Evolutionary conservation across 1,139 yeast species (phyloP), one percentile per base, ranked within the genome.

Genomic region (Candida sp.): DNA sequence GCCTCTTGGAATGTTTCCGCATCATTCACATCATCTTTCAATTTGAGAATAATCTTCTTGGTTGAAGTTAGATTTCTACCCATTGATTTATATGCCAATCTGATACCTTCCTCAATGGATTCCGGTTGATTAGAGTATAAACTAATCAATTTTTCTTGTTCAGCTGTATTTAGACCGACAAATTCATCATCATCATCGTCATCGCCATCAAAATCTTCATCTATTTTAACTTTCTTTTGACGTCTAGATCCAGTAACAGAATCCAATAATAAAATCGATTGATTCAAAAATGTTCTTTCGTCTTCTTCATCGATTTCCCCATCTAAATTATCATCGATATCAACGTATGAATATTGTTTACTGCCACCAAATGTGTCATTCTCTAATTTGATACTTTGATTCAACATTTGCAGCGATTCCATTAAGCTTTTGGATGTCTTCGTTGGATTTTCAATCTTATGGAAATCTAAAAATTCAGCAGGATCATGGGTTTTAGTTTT

Each of bases 81-180:
- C 41, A 91, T 63, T 3, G 95, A 81, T 45, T 70, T 72, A 56
- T 84, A 87, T 0, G 97, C 97, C 21, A 75, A 75, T 45, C 73
- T 75, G 9, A 91, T 60, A 0, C 97, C 98, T 51, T 85, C 84
- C 50, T 78, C 79, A 27, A 87, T 65, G 43, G 77, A 79, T 19
- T 68, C 70, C 0, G 98, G 98, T 58, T 88, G 97, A 58, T 89
- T 81, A 0, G 96, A 89, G 61, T 90, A 90, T 30, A 87, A 71
- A 64, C 96, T 87, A 5, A 86, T 75, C 25, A 79, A 64, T 51
- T 75, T 79, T 9, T 73, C 77, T 25, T 63, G 64, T 30, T 70
- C 73, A 33, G 68, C 71, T 6, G 63, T 73, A 21, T 55, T 59
- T 11, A 30, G 19, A 9, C 19, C 19, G 5, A 12, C 33, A 21